Evolutionary conservation across 192 early-diverging fungal genomes (phyloP), one percentile per base, ranked within the genome.

Genomic region (Coemansia sp.): DNA sequence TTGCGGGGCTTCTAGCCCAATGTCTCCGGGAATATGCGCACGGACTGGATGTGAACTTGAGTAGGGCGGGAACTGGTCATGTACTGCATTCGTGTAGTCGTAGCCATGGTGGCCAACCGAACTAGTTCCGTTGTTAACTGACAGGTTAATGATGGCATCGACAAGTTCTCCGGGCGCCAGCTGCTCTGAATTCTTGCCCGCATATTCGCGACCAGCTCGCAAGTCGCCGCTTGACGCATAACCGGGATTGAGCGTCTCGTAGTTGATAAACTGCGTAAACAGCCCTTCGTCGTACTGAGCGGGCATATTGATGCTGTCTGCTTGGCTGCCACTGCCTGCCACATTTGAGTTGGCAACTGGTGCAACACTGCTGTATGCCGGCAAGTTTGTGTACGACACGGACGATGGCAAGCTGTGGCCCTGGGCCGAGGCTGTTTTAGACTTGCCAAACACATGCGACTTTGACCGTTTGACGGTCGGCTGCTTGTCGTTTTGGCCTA

Each of bases 181-280:
- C 25, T 31, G 47, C 7, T 70, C 62, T 10, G 31, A 21, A 11
- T 64, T 51, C 56, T 23, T 31, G 40, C 14, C 40, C 11, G 40
- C 40, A n/a, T n/a, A 34, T 34, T 34, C 15, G 26, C 38, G 53
- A 14, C 24, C 17, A 14, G 23, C n/a, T 25, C 48, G 34, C 42
- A 34, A 36, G 9, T 56, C 50, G 25, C 12, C 8, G 5, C 31
- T 10, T 28, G 53, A 34, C 18, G 47, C 18, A 9, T 56, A 37
- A 12, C 46, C 18, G 40, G 40, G 12, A 26, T 34, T 26, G 40
- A 17, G 38, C 5, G 59, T 9, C 2, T 71, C 70, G 52, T 52
- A 61, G 59, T 77, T 68, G 42, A 77, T 53, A 71, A 77, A 71
- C 31, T 67, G 66, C n/a, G 57, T 58, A 36, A 77, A 68, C n/a